Base-by-base conservation (phyloP, 1,284 basidiomycete genomes). In the Malassezia caprae region DNA sequence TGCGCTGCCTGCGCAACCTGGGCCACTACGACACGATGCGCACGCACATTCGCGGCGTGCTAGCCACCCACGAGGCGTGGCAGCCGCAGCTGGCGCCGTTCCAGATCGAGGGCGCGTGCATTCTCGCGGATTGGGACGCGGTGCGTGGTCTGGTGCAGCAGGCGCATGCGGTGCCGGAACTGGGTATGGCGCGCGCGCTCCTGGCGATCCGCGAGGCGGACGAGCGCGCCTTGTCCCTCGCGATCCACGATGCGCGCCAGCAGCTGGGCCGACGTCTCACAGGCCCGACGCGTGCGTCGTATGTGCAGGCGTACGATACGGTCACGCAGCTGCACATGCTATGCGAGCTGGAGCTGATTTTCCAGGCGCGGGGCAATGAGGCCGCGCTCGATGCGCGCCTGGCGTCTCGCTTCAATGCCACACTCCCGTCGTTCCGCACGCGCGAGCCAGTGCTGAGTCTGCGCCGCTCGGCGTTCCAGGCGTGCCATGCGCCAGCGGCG, bases 21-120 rank as follows among this genome's bases (percentile, higher is more conserved):
- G 94, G 94, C 8, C 94, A 99, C 75, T 96, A 98, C 75, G 94
- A 99, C 68, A 94, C 93, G 0, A 78, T 98, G 60, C 83, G 90
- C 31, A 98, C 93, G 0, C 94, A 98, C 73, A 91, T 98, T 24
- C 83, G 84, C 53, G 94, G 94, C 17, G 84, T 96, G 5, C 79
- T 98, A 24, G 87, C 84, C 34, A 56, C 83, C 82, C 83, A 90
- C 70, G 87, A 90, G 0, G 82, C 84, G 46, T 98, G 93, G 93
- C 81, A 86, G 53, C 71, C 79, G 1, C 79, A 82, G 4, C 78
- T 99, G 1, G 83, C 85, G 8, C 84, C 85, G 0, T 96, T 89
- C 73, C 85, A 89, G 62, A 84, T 89, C 12, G 93, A 99, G 77
- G 89, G 90, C 53, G 88, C 89, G 1, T 93, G 90, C 83, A 93